Percentiles rank a stretch among this genome's conserved stretches.
phyloP scores from a whole-genome alignment of 2,329 filamentous ascomycete species.

The Sporothrix inflata region DNA sequence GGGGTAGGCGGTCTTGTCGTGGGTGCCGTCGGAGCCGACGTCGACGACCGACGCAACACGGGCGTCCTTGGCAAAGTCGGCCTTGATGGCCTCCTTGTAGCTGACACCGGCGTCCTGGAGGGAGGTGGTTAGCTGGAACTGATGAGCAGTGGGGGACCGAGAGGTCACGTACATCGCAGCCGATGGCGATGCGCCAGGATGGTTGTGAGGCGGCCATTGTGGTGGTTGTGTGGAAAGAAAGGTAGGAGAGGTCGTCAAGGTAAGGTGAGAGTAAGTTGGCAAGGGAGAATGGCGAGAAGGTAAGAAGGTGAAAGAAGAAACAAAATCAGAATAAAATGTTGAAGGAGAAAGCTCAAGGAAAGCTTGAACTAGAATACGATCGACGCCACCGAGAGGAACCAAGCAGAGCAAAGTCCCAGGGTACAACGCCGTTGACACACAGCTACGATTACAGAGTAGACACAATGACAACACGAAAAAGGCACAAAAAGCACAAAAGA shows the following conservation, averaged over 20 bases:
- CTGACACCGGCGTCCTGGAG: conserved; percentile 61
- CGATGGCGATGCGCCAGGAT: conserved; percentile 57
- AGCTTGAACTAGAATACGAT: background rate
- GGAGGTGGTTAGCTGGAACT: background rate
- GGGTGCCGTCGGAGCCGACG: conserved; percentile 67
- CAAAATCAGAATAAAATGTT: background rate
- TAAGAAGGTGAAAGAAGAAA: background rate
- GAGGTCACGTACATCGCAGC: conserved; percentile 53
- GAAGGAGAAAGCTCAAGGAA: background rate
- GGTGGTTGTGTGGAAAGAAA: background rate
- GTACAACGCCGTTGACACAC: background rate
- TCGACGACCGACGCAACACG: conserved; percentile 71
- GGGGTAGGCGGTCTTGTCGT: conserved; percentile 81
- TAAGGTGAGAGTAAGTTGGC: background rate
- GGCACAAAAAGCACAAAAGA: too few relatives aligned
- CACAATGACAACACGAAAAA: background rate
- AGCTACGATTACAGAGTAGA: background rate
- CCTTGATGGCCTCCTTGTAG: conserved; percentile 80
- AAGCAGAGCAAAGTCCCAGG: background rate
- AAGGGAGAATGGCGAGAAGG: background rate
- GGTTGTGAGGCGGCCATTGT: conserved; percentile 41
- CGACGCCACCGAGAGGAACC: background rate
- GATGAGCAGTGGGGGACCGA: background rate
- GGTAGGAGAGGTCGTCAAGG: background rate
- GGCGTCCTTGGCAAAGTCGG: conserved; percentile 67